A percentile compares a stretch with the other conserved stretches of the same genome.
Evolutionary conservation across 208 protist species (phyloP).

Genomic region (Vickermania ingenoplastis): DNA sequence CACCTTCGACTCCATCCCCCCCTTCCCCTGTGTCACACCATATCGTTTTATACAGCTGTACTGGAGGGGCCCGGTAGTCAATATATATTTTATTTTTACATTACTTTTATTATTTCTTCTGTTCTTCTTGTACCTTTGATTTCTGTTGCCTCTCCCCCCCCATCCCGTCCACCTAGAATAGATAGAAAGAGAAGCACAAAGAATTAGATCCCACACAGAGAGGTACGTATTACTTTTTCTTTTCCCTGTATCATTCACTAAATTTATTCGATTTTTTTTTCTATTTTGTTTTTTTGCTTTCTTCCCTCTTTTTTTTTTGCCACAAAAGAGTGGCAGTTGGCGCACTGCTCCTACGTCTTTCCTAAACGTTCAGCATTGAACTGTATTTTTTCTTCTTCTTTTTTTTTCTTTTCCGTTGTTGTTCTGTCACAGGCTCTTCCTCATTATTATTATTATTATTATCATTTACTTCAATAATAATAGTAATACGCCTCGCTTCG

Average conservation of each 20-base stretch:
- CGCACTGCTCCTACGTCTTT: not conserved
- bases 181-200: no score
- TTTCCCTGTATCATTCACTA: constrained; percentile 2
- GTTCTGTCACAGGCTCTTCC: no score
- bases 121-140: no score
- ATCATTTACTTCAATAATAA: no score
- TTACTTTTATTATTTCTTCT: constrained; percentile 4
- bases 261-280: not conserved
- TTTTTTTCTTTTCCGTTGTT: no score
- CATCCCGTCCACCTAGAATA: no score
- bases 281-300: constrained; percentile 8
- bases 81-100: not conserved
- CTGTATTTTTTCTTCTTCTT: not conserved
- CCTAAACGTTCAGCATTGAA: not conserved
- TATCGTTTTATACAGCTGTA: constrained; percentile 1
- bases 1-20: not conserved
- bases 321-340: not conserved
- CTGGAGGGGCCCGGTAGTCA: not conserved
- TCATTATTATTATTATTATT: no score
- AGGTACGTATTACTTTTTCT: constrained; percentile 5
- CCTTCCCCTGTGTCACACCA: no score
- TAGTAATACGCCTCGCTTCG: no score
- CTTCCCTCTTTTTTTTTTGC: constrained; percentile 5
- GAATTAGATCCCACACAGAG: no score
- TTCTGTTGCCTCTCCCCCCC: no score